Percentiles rank a stretch among this genome's conserved stretches.
Evolutionary conservation across 441 rosid genomes (phyloP).

Genomic region (Mallotus repandus): DNA sequence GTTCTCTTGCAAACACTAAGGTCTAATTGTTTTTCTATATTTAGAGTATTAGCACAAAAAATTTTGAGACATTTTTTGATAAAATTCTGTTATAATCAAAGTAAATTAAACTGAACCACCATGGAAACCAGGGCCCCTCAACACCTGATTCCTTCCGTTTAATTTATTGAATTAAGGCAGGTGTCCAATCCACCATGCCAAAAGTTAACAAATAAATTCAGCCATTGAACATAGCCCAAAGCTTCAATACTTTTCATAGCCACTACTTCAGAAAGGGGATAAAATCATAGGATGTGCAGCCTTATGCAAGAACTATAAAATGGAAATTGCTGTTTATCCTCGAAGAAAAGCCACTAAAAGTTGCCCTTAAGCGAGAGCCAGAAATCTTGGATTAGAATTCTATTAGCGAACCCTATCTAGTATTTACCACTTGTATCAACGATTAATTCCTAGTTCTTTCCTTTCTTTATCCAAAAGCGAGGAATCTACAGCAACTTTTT

Average conservation of each 20-base stretch:
- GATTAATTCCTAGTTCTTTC: background rate
- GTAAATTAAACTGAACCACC: constrained; percentile 1
- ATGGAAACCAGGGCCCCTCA: background rate
- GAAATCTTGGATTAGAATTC: background rate
- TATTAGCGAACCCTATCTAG: background rate
- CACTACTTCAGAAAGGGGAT: constrained; percentile 3
- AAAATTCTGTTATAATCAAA: background rate
- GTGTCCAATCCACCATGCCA: background rate
- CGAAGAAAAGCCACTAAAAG: background rate
- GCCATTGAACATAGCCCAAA: constrained; percentile 1
- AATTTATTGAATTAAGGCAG: background rate
- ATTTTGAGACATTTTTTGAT: background rate
- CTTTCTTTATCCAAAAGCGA: background rate
- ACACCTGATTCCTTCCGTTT: background rate
- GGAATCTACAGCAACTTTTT: background rate
- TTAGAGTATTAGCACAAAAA: background rate
- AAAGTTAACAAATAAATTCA: background rate
- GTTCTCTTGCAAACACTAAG: background rate
- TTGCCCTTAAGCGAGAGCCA: background rate
- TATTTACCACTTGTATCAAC: background rate
- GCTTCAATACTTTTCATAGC: constrained; percentile 1
- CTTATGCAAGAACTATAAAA: background rate
- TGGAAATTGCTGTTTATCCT: constrained; percentile 9
- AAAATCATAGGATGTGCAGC: background rate
- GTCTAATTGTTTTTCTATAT: background rate